Base-by-base conservation (phyloP, 139 green algal genomes). In the Dunaliella sp. region DNA sequence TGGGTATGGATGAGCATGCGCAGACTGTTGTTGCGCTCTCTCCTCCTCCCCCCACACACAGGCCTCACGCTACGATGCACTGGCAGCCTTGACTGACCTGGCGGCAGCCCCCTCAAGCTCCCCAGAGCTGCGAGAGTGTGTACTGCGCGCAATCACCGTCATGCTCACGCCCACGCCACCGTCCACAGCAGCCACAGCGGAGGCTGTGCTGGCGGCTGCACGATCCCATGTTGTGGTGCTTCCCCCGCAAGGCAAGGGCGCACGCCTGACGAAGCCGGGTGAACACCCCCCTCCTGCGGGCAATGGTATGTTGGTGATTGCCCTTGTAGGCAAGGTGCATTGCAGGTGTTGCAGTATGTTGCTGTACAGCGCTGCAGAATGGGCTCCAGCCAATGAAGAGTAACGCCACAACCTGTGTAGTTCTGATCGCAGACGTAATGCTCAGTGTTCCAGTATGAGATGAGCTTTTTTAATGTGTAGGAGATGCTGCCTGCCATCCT, bases 121-220 rank as follows among this genome's bases (percentile, higher is more conserved):
- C 2, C 73, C 73, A 16, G 12, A 2, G 2, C 22, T 78, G 73
- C 73, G 28, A 2, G 3, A 78, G 16, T 78, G 73, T 22, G 73
- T 24, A 21, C 35, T 32, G 78, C 78, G 32, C 32, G 78, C 78
- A 32, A n/a, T 83, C 21, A 59, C 36, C 16, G 21, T n/a, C 21
- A 59, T 83, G 78, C 78, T 83, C 78, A 83, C 78, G 16, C 78
- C 78, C 78, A 72, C 78, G 28, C 78, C 78, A 35, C 35, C 78
- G 1, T 33, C 35, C 3, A n/a, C 16, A n/a, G 36, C 34, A 21
- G 78, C 31, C 34, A 83, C 78, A 34, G 78, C 78, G 7, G 76
- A 59, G 35, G 7, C 35, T 2, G 36, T 83, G 34, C 35, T 72
- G 3, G 78, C 78, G 1, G 78, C 78, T 65, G 36, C 78, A 24